Evolutionary conservation across 2,329 filamentous ascomycete species (phyloP).

Genomic region (Colletotrichum spinosum): DNA sequence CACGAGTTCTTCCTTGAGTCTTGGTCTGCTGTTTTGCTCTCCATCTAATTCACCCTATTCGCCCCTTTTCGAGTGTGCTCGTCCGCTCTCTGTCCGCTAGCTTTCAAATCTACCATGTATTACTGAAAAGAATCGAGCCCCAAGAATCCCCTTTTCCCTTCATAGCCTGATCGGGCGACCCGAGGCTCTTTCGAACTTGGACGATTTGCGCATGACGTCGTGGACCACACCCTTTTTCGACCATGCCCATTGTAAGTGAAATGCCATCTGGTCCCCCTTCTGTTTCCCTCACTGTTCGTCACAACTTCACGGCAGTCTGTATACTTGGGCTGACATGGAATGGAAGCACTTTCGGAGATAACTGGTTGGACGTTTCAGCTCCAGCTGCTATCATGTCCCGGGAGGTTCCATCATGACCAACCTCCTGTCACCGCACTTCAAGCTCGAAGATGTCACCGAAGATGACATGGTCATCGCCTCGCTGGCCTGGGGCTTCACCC

Average conservation of each 20-base stretch:
- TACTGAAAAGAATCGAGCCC: background rate
- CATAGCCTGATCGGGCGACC: slow-evolving; percentile 10
- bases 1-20: too few relatives aligned
- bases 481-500: slow-evolving; percentile 52
- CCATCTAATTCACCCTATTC: background rate
- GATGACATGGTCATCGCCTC: slow-evolving; percentile 45
- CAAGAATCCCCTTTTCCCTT: background rate
- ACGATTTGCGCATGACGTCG: slow-evolving; percentile 13
- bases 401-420: slow-evolving; percentile 30
- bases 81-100: slow-evolving; percentile 8
- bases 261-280: background rate
- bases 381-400: slow-evolving; percentile 26
- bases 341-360: slow-evolving; percentile 20
- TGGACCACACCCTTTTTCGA: background rate
- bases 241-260: slow-evolving; percentile 16
- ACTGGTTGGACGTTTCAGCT: slow-evolving; percentile 10
- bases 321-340: too few relatives aligned
- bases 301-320: background rate
- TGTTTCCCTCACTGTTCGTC: background rate
- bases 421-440: slow-evolving; percentile 38
- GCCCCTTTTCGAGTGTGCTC: slow-evolving; percentile 3
- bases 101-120: too few relatives aligned
- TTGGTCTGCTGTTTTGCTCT: too few relatives aligned
- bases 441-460: slow-evolving; percentile 39
- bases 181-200: background rate